Conservation (phyloP, 805 yeast genomes). For the Pichia pseudocactophila region DNA sequence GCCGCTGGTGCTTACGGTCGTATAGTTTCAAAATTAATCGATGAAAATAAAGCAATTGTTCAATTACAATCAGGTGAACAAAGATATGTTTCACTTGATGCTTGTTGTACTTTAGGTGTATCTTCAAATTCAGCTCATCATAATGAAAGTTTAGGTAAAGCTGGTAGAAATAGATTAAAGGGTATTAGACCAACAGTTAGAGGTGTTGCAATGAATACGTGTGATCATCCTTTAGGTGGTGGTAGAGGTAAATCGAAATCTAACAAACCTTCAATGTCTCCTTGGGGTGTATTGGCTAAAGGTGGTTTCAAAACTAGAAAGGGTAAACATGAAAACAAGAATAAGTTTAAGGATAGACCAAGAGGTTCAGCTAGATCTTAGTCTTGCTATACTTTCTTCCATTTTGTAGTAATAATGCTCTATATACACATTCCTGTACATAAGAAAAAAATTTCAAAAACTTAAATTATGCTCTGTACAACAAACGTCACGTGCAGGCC, state of each 20-base stretch:
- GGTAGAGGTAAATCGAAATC: constrained; percentile 99
- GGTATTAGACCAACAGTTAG: constrained; percentile 94
- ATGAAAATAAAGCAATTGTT: constrained; percentile 62
- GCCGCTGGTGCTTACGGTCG: constrained; percentile 95
- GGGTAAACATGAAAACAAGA: constrained; percentile 75
- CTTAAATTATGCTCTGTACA: too few relatives aligned
- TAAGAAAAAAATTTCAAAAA: neutral
- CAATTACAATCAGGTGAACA: constrained; percentile 89
- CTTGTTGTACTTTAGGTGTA: constrained; percentile 90
- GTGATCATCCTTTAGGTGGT: constrained; percentile 99
- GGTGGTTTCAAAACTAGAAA: constrained; percentile 91
- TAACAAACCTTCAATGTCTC: constrained; percentile 85
- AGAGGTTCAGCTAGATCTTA: constrained; percentile 38
- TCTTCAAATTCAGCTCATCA: constrained; percentile 92
- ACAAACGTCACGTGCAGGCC: too few relatives aligned
- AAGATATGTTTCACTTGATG: constrained; percentile 74
- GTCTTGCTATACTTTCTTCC: too few relatives aligned
- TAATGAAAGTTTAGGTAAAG: constrained; percentile 85
- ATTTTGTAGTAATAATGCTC: neutral
- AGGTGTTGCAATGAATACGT: constrained; percentile 97
- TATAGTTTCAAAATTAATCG: constrained; percentile 68
- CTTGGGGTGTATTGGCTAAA: constrained; percentile 92
- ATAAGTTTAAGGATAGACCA: constrained; percentile 88
- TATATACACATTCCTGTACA: too few relatives aligned
- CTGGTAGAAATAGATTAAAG: constrained; percentile 86